Conservation (phyloP, 2,329 filamentous ascomycete species). For the Septoria petroselini region DNA sequence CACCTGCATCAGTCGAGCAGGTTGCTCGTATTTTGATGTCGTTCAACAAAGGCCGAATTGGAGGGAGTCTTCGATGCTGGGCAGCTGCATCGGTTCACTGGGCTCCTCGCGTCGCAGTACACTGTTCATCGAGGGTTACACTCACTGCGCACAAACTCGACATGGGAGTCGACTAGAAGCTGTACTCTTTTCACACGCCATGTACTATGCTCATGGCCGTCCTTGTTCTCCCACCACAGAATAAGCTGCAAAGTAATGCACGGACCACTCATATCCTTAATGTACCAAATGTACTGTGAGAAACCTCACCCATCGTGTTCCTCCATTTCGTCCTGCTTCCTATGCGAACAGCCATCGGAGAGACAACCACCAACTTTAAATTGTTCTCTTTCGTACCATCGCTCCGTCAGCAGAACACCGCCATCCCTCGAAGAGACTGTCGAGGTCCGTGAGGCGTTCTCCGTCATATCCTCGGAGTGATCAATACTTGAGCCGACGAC, state of each 20-base stretch:
- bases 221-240: background rate
- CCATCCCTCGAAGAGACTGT: slow-evolving; percentile 5
- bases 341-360: slow-evolving; percentile 10
- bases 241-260: slow-evolving; percentile 5
- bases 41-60: too few relatives aligned
- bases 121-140: too few relatives aligned
- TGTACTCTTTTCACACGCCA: background rate
- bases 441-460: background rate
- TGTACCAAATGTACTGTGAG: background rate
- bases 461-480: background rate
- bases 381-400: slow-evolving; percentile 15
- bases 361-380: slow-evolving; percentile 11
- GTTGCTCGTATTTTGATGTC: too few relatives aligned
- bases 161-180: background rate
- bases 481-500: background rate
- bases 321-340: slow-evolving; percentile 1
- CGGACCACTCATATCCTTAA: slow-evolving; percentile 1
- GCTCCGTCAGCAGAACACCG: slow-evolving; percentile 1
- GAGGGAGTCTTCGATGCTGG: too few relatives aligned
- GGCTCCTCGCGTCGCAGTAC: too few relatives aligned
- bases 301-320: background rate
- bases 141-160: too few relatives aligned
- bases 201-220: slow-evolving; percentile 1
- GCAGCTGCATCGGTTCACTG: too few relatives aligned
- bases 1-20: too few relatives aligned